Conservation (phyloP, 2,329 filamentous ascomycete species). For the Ophiocordyceps polyrhachis-furcata region DNA sequence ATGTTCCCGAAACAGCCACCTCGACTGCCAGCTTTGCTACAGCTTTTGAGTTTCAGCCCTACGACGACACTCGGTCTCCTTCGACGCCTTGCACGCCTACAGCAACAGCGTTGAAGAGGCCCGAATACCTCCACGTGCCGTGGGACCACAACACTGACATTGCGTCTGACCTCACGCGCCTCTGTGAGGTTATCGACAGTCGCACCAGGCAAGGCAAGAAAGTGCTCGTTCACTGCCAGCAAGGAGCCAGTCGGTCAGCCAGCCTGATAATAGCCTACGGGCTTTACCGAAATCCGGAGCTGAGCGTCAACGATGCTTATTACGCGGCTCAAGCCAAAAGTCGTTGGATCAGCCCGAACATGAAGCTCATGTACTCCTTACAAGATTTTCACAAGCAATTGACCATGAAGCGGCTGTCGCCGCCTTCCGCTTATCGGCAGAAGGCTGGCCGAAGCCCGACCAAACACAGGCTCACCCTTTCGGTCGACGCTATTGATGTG, state of each 20-base stretch:
- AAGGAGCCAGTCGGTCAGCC: constrained; percentile 68
- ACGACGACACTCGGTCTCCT: constrained; percentile 13
- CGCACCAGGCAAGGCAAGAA: constrained; percentile 56
- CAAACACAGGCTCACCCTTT: constrained; percentile 41
- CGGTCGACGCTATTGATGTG: constrained; percentile 36
- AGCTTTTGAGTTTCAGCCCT: constrained; percentile 35
- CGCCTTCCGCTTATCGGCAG: constrained; percentile 27
- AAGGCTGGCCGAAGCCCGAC: constrained; percentile 34
- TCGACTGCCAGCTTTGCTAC: constrained; percentile 40
- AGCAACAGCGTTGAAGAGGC: constrained; percentile 30
- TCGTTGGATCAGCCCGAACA: constrained; percentile 78
- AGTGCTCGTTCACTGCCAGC: constrained; percentile 70
- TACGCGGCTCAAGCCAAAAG: constrained; percentile 64
- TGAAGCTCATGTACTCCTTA: constrained; percentile 79
- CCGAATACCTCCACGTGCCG: constrained; percentile 72
- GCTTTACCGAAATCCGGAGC: constrained; percentile 55
- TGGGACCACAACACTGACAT: constrained; percentile 88
- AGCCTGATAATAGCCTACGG: constrained; percentile 78
- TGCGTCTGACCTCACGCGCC: constrained; percentile 51
- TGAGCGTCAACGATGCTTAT: constrained; percentile 70
- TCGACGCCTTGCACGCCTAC: constrained; percentile 37
- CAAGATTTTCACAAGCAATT: constrained; percentile 60
- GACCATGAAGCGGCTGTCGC: constrained; percentile 26
- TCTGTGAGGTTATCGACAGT: constrained; percentile 61
- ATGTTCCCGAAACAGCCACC: constrained; percentile 32